A percentile compares a stretch with the other conserved stretches of the same genome.
phyloP scores from a whole-genome alignment of 2,329 filamentous ascomycete genomes.

The Colletotrichum tamarilloi region DNA sequence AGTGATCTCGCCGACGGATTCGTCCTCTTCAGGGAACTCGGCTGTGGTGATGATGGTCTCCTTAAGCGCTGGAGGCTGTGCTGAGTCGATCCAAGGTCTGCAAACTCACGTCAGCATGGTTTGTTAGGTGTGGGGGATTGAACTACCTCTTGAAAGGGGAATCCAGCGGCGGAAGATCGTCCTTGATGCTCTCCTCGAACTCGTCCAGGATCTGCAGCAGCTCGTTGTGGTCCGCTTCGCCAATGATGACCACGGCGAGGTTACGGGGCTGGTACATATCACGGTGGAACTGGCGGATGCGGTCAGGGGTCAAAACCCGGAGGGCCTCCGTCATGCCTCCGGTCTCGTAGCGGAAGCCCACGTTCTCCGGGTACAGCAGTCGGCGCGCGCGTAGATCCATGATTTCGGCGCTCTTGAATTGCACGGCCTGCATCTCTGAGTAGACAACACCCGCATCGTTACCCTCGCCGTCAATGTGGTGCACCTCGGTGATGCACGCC shows the following conservation, averaged over 20 bases:
- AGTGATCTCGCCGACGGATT: slow-evolving; percentile 88
- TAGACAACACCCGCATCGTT: slow-evolving; percentile 98
- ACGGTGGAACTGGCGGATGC: slow-evolving; percentile 93
- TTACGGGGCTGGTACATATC: slow-evolving; percentile 99
- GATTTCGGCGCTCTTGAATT: slow-evolving; percentile 85
- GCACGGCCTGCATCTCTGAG: slow-evolving; percentile 97
- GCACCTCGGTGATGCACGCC: slow-evolving; percentile 93
- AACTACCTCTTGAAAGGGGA: slow-evolving; percentile 76
- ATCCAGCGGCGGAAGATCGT: slow-evolving; percentile 80
- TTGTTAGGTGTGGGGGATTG: neutral
- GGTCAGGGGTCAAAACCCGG: slow-evolving; percentile 84
- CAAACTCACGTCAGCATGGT: slow-evolving; percentile 13
- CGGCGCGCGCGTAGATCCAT: slow-evolving; percentile 87
- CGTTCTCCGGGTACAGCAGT: slow-evolving; percentile 85
- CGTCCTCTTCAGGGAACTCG: slow-evolving; percentile 96
- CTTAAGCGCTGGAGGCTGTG: slow-evolving; percentile 77
- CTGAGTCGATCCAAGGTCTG: slow-evolving; percentile 89
- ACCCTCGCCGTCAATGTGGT: slow-evolving; percentile 92
- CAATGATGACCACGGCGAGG: slow-evolving; percentile 89
- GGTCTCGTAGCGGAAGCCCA: slow-evolving; percentile 98
- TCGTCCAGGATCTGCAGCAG: slow-evolving; percentile 84
- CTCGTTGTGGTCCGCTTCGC: slow-evolving; percentile 86
- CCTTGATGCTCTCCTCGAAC: slow-evolving; percentile 88
- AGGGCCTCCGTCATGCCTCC: slow-evolving; percentile 95
- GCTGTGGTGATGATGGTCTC: slow-evolving; percentile 81